Base-by-base conservation (phyloP, 2,329 filamentous ascomycete genomes). In the Diaporthe ampelina region DNA sequence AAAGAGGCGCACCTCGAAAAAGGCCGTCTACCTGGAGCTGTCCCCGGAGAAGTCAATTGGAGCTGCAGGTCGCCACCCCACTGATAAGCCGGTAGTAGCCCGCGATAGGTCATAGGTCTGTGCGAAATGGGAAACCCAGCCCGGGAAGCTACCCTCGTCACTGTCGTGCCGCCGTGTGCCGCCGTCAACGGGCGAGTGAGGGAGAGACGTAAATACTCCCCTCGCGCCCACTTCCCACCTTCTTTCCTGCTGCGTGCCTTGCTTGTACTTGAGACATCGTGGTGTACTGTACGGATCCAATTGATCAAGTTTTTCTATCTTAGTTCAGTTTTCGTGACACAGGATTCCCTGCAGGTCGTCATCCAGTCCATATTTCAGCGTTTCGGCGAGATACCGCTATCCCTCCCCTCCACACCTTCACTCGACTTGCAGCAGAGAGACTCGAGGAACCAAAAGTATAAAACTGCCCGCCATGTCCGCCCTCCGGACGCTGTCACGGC, bases 51-150 rank as follows among this genome's bases (percentile, higher is more conserved):
- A 63, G 57, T 37, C 70, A 54, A 72, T 72, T 61, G 48, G 45
- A 56, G 32, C 63, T 68, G 63, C 63, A 54, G 54, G 56, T 74
- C 45, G 74, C 71, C 71, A 68, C 74, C 40, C 70, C 70, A 50
- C 54, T 74, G 74, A 76, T 76, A 76, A 76, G 74, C 74, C 72
- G 72, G 29, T 48, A 45, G 29, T 74, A 71, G 54, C 72, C 72
- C 63, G 57, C 58, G 59, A 72, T 68, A 68, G 67, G 67, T 32
- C 43, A 72, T 68, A 68, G 67, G 67, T 32, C 43, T 35, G 40
- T 68, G 65, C 65, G 52, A 70, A 50, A 32, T 29, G 65, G 57
- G 71, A 43, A 56, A 48, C 63, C 59, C 45, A 57, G n/a, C 35
- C 63, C 54, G 48, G 24, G 65, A 45, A 70, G 70, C 70, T 63